Evolutionary conservation across 164 flowering plant species (phyloP).

Genomic region (Nymphaea colorata): DNA sequence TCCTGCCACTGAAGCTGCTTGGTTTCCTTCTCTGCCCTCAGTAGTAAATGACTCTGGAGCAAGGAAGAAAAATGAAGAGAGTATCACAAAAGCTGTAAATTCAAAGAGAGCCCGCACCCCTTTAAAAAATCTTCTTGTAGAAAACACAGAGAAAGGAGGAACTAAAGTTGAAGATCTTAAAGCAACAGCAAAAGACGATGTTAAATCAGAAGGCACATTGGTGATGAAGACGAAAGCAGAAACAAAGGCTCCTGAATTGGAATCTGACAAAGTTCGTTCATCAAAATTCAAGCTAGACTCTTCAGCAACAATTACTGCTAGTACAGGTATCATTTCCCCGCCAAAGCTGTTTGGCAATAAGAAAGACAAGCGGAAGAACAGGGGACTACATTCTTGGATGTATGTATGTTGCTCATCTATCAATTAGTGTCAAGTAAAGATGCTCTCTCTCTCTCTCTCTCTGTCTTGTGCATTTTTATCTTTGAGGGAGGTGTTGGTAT

Average conservation of each 20-base stretch:
- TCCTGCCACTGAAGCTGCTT: slow-evolving; percentile 27
- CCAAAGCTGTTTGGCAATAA: slow-evolving; percentile 48
- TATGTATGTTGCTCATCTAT: slow-evolving; percentile 80
- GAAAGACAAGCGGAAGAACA: slow-evolving; percentile 52
- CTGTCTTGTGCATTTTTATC: too few relatives aligned
- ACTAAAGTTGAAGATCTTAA: too few relatives aligned
- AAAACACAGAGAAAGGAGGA: slow-evolving; percentile 14
- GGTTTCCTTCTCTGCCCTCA: slow-evolving; percentile 44
- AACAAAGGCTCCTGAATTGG: slow-evolving; percentile 9
- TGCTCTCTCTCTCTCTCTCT: too few relatives aligned
- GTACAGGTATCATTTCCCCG: slow-evolving; percentile 59
- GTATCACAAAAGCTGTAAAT: slow-evolving; percentile 52
- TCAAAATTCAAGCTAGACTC: too few relatives aligned
- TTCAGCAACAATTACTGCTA: slow-evolving; percentile 3
- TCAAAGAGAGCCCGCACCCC: slow-evolving; percentile 46
- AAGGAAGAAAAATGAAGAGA: slow-evolving; percentile 66
- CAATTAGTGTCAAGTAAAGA: slow-evolving; percentile 13
- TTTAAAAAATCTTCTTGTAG: slow-evolving; percentile 55
- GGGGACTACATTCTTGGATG: slow-evolving; percentile 48
- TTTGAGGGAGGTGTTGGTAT: too few relatives aligned
- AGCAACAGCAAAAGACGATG: too few relatives aligned
- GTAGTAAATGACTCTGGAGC: slow-evolving; percentile 41
- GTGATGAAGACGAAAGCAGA: slow-evolving; percentile 12
- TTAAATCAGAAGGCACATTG: neutral
- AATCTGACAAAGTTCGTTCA: too few relatives aligned